A percentile compares a stretch with the other conserved stretches of the same genome.
Evolutionary conservation across 2,329 filamentous ascomycete genomes (phyloP).

Genomic region (Endoconidiophora polonica): DNA sequence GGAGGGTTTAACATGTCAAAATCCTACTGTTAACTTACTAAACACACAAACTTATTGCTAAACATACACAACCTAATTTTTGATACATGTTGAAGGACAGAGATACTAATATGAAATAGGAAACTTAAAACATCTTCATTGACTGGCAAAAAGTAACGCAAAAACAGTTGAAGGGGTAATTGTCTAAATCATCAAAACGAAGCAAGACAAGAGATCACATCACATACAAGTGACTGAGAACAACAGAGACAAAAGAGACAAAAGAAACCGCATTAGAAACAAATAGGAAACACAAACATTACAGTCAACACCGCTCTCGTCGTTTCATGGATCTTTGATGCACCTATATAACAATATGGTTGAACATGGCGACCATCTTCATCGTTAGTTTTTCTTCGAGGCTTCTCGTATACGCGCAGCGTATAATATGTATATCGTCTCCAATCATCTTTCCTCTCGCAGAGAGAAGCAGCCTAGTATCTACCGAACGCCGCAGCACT

Average conservation of each 20-base stretch:
- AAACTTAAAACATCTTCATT: neutral
- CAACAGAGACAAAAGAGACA: neutral
- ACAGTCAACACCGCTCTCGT: neutral
- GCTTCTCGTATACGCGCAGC: neutral
- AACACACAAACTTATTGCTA: neutral
- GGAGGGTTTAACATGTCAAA: neutral
- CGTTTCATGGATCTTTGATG: no score
- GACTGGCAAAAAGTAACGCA: neutral
- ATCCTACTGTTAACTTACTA: neutral
- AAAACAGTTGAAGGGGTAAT: neutral
- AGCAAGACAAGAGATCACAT: neutral
- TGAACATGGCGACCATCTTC: neutral
- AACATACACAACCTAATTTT: neutral
- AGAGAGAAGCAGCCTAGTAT: neutral
- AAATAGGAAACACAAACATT: slow-evolving; percentile 1
- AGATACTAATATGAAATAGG: neutral
- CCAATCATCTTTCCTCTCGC: neutral
- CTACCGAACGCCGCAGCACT: slow-evolving; percentile 25
- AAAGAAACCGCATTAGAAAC: neutral
- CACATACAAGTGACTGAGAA: slow-evolving; percentile 1
- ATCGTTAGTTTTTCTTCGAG: neutral
- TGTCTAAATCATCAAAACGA: neutral
- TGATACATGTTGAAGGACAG: neutral
- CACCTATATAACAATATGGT: neutral
- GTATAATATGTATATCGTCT: neutral